A percentile compares a stretch with the other conserved stretches of the same genome.
These are phyloP conservation scores for Cladophialophora psammophila DNA, from an alignment of 2,329 filamentous ascomycete species.

Conservation along the genomic window DNA sequence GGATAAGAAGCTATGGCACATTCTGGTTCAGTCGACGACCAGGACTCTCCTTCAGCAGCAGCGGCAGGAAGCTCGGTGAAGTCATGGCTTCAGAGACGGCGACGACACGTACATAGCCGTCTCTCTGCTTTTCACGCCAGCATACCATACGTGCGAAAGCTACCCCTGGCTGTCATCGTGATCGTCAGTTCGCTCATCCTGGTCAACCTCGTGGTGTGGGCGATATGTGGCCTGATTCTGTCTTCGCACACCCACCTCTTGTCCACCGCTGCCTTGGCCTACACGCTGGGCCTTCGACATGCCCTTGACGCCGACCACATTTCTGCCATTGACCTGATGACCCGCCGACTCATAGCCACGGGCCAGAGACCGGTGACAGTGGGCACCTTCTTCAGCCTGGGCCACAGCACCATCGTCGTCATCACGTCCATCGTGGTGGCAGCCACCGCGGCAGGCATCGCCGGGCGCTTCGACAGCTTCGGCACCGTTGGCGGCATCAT, in stretches of 20 bases:
- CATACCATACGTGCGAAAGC: slow-evolving; percentile 62
- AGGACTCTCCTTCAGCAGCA: neutral
- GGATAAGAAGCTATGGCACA: slow-evolving; percentile 8
- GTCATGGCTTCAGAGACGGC: slow-evolving; percentile 8
- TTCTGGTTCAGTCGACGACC: slow-evolving; percentile 5
- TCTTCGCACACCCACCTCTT: slow-evolving; percentile 59
- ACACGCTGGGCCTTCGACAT: slow-evolving; percentile 87
- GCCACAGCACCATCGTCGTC: slow-evolving; percentile 91
- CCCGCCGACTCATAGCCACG: slow-evolving; percentile 82
- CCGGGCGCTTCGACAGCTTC: slow-evolving; percentile 81
- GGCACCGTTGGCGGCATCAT: slow-evolving; percentile 83
- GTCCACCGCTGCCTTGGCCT: slow-evolving; percentile 82
- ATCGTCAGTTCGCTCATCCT: slow-evolving; percentile 63
- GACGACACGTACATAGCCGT: slow-evolving; percentile 10
- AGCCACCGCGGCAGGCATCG: slow-evolving; percentile 83
- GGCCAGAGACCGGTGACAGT: slow-evolving; percentile 89
- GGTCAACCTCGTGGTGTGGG: slow-evolving; percentile 66
- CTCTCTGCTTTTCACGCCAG: slow-evolving; percentile 41
- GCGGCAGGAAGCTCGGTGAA: neutral
- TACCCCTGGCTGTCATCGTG: slow-evolving; percentile 64
- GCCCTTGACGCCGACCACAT: slow-evolving; percentile 98
- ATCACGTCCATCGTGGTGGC: slow-evolving; percentile 91
- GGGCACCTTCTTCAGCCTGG: slow-evolving; percentile 91
- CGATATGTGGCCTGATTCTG: slow-evolving; percentile 62
- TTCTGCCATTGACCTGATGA: slow-evolving; percentile 93